Evolutionary conservation across 2,329 filamentous ascomycete species (phyloP).

Genomic region (Alternaria sp.): DNA sequence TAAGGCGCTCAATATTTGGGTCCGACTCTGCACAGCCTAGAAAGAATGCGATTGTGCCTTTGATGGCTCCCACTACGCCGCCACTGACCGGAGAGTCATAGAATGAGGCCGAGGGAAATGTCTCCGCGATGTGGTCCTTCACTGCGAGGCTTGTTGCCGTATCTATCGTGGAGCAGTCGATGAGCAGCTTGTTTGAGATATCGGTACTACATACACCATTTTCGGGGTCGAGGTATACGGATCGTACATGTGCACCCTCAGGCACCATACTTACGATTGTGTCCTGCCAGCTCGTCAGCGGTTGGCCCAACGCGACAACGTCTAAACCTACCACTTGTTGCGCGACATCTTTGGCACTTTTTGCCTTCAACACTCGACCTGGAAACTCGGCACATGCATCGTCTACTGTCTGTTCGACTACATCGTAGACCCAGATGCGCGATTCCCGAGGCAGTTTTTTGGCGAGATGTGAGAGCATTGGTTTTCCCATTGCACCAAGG

Average conservation of each 20-base stretch:
- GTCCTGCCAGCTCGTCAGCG: slow-evolving; percentile 48
- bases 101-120: slow-evolving; percentile 57
- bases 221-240: slow-evolving; percentile 59
- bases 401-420: slow-evolving; percentile 56
- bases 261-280: slow-evolving; percentile 64
- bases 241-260: slow-evolving; percentile 61
- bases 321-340: slow-evolving; percentile 57
- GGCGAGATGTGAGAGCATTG: slow-evolving; percentile 62
- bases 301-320: not conserved
- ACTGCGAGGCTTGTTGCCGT: slow-evolving; percentile 60
- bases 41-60: slow-evolving; percentile 65
- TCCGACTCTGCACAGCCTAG: slow-evolving; percentile 60
- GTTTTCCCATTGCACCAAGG: slow-evolving; percentile 64
- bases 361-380: slow-evolving; percentile 51
- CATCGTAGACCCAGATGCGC: slow-evolving; percentile 60
- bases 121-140: slow-evolving; percentile 50
- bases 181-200: slow-evolving; percentile 57
- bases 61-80: slow-evolving; percentile 62
- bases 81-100: slow-evolving; percentile 65
- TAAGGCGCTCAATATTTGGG: slow-evolving; percentile 56
- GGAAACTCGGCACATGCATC: slow-evolving; percentile 55
- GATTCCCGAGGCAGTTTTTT: slow-evolving; percentile 56
- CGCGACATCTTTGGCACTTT: slow-evolving; percentile 59
- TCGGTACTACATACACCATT: slow-evolving; percentile 56
- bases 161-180: slow-evolving; percentile 67